Evolutionary conservation across 2,329 filamentous ascomycete genomes (phyloP).

Genomic region (Sarocladium strictum): DNA sequence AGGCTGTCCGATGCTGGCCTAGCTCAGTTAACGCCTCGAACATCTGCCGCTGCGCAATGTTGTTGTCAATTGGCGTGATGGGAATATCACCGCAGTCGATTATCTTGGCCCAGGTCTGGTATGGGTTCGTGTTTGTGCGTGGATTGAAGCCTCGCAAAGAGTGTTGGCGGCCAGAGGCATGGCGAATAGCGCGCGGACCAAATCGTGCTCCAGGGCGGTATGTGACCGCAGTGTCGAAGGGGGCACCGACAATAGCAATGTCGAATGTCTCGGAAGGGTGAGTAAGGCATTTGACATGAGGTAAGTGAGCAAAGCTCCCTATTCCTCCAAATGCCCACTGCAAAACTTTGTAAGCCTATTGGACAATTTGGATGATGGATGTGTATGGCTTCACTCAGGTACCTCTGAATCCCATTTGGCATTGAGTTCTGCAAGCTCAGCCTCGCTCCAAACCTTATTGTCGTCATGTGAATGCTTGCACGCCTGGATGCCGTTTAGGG

Average conservation of each 20-base stretch:
- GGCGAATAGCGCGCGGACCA: conserved; percentile 80
- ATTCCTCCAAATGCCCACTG: neutral
- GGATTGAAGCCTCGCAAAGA: conserved; percentile 74
- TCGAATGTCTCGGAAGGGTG: conserved; percentile 54
- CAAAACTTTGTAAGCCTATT: no score
- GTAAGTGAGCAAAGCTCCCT: conserved; percentile 39
- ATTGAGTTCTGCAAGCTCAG: no score
- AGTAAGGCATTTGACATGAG: conserved; percentile 59
- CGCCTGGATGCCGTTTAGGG: no score
- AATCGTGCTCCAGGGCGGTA: conserved; percentile 58
- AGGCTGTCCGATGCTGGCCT: no score
- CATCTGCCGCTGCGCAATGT: conserved; percentile 77
- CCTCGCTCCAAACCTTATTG: no score
- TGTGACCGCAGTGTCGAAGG: conserved; percentile 61
- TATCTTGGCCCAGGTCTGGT: conserved; percentile 67
- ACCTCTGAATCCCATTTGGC: no score
- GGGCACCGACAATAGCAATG: conserved; percentile 61
- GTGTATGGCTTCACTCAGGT: no score
- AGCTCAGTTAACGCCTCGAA: conserved; percentile 72
- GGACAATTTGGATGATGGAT: no score
- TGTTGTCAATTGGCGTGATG: conserved; percentile 80
- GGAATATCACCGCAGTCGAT: conserved; percentile 91
- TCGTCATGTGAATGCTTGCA: no score
- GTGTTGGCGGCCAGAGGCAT: conserved; percentile 75
- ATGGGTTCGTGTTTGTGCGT: conserved; percentile 77